Evolutionary conservation across 306 rosid genomes (phyloP).

Genomic region (Lotus japonicus): DNA sequence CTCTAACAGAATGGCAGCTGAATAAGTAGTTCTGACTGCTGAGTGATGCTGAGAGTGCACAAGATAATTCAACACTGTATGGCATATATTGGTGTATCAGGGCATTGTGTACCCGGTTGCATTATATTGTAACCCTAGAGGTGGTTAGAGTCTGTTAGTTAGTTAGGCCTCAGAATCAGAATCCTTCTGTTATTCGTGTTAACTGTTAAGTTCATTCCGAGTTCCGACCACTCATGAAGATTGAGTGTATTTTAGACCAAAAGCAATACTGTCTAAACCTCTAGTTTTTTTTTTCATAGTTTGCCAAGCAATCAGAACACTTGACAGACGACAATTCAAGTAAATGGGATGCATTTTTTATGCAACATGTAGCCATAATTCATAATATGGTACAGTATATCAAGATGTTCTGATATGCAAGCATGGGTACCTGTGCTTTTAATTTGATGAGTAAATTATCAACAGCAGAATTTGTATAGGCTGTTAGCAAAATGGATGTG

Average conservation of each 20-base stretch:
- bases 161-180: no score
- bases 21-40: no score
- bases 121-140: no score
- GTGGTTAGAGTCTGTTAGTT: no score
- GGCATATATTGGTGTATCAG: no score
- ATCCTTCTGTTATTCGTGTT: no score
- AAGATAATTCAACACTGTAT: no score
- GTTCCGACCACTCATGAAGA: background rate
- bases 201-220: no score
- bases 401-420: background rate
- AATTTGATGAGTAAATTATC: conserved; percentile 91
- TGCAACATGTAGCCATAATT: background rate
- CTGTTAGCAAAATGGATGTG: conserved; percentile 84
- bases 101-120: no score
- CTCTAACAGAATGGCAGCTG: no score
- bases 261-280: background rate
- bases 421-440: conserved; percentile 65
- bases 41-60: no score
- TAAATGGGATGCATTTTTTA: background rate
- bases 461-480: conserved; percentile 91
- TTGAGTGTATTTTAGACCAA: background rate
- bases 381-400: background rate
- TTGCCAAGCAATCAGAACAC: background rate
- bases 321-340: background rate
- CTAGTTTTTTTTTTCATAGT: background rate